Base-by-base conservation (phyloP, 306 rosid genomes). In the Lagenaria siceraria region DNA sequence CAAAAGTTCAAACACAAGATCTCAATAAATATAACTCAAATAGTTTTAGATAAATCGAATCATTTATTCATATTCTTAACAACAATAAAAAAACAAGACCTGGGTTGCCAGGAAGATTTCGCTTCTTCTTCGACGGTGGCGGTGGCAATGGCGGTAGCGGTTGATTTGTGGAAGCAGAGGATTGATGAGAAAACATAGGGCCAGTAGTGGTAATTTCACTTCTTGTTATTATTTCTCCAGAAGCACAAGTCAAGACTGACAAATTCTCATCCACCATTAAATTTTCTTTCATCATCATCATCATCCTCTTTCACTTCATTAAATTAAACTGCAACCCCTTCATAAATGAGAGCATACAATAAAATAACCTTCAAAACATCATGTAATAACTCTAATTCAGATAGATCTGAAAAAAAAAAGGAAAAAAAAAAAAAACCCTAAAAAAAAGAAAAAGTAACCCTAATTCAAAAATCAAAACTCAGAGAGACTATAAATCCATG, bases 101-200 rank as follows among this genome's bases (percentile, higher is more conserved):
- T 89, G 98, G 98, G 60, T 93, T 86, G 60, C 98, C 98, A 0
- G 96, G 98, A 78, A 89, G 95, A 76, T 75, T 90, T 78, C 98
- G 79, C 88, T 90, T 90, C 87, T 79, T 90, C 81, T 89, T 93
- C 10, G 87, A 83, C 10, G 86, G 83, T 18, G 87, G 88, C 35
- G 87, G 83, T 18, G 86, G 88, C 40, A 84, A 31, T 3, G 7
- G 62, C 2, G 15, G 29, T 0, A 0, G 80, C 48, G 78, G 85
- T 77, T 84, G 87, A 80, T 77, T 86, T 51, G 85, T 84, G 58
- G 93, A 88, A 52, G 84, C 80, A 55, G 89, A 85, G 55, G 92
- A 78, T 43, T 80, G 84, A 5, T 80, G 87, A 82, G 86, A 77
- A 61, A 79, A 73, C 40, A 84, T 79, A 82, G 83, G 80, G 61